phyloP scores from a whole-genome alignment of 441 rosid genomes.

The Hura crepitans region DNA sequence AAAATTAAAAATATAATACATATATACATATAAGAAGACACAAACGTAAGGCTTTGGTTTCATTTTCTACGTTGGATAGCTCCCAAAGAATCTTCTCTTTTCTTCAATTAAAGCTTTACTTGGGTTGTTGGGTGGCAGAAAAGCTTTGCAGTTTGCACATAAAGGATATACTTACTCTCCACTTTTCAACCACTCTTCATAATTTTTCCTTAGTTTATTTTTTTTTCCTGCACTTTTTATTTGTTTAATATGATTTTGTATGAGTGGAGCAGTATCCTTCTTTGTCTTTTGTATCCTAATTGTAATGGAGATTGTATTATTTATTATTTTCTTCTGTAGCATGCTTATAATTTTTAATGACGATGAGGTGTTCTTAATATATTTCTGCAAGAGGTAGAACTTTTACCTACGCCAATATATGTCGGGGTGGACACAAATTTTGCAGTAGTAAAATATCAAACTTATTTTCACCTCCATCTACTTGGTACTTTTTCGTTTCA shows the following conservation, averaged over 20 bases:
- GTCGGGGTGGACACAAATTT: too few relatives aligned
- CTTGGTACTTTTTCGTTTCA: too few relatives aligned
- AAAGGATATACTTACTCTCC: too few relatives aligned
- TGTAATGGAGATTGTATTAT: background rate
- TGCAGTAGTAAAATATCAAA: too few relatives aligned
- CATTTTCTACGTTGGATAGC: constrained; percentile 37
- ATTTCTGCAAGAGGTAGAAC: too few relatives aligned
- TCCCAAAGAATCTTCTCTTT: constrained; percentile 40
- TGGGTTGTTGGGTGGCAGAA: constrained; percentile 23
- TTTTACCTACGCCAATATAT: too few relatives aligned
- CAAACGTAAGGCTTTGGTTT: constrained; percentile 28
- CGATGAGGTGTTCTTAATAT: too few relatives aligned
- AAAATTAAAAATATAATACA: background rate
- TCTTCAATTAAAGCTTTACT: constrained; percentile 6
- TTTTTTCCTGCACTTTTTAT: too few relatives aligned
- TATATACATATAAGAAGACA: background rate
- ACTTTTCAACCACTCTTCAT: constrained; percentile 48
- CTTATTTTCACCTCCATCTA: too few relatives aligned
- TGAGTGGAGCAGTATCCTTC: background rate
- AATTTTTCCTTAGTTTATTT: constrained; percentile 7
- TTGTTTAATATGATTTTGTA: background rate
- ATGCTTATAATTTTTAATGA: background rate
- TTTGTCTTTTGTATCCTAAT: constrained; percentile 1
- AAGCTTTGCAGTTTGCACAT: too few relatives aligned
- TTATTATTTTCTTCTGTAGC: background rate